phyloP scores from a whole-genome alignment of 192 early-diverging fungal genomes.

The Coemansia sp. region DNA sequence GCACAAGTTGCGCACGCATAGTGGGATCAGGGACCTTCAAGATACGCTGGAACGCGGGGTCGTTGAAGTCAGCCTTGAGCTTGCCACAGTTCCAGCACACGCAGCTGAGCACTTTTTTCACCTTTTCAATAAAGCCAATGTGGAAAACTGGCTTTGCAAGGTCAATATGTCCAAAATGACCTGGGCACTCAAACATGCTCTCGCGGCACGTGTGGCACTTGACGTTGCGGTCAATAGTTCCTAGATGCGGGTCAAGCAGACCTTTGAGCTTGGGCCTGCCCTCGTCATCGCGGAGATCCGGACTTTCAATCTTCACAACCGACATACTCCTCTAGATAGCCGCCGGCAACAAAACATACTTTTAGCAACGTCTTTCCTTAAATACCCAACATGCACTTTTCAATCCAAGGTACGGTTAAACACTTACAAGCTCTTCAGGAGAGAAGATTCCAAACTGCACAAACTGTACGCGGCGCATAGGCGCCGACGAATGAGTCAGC shows the following conservation, averaged over 20 bases:
- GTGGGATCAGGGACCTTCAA: slow-evolving; percentile 67
- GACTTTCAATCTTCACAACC: slow-evolving; percentile 87
- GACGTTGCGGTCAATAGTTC: slow-evolving; percentile 95
- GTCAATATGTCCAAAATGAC: slow-evolving; percentile 98
- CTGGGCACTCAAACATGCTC: slow-evolving; percentile 92
- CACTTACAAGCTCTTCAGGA: slow-evolving; percentile 93
- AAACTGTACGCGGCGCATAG: slow-evolving; percentile 72
- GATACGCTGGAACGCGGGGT: slow-evolving; percentile 64
- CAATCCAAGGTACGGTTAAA: neutral
- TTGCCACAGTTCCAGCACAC: slow-evolving; percentile 93
- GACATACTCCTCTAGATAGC: slow-evolving; percentile 89
- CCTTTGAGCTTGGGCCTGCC: slow-evolving; percentile 83
- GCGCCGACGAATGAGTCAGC: slow-evolving; percentile 51
- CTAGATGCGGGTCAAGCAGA: slow-evolving; percentile 89
- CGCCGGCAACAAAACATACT: neutral
- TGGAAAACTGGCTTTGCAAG: slow-evolving; percentile 95
- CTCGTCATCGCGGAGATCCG: slow-evolving; percentile 84
- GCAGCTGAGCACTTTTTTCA: slow-evolving; percentile 97
- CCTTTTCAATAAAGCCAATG: slow-evolving; percentile 85
- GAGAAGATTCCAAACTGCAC: slow-evolving; percentile 96
- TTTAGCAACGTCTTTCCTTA: neutral
- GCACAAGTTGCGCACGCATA: slow-evolving; percentile 75
- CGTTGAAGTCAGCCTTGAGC: slow-evolving; percentile 79
- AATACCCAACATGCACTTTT: neutral
- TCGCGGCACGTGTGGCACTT: slow-evolving; percentile 96